phyloP scores from a whole-genome alignment of 2,329 filamentous ascomycete species.

The Ceratocystis colombiana region DNA sequence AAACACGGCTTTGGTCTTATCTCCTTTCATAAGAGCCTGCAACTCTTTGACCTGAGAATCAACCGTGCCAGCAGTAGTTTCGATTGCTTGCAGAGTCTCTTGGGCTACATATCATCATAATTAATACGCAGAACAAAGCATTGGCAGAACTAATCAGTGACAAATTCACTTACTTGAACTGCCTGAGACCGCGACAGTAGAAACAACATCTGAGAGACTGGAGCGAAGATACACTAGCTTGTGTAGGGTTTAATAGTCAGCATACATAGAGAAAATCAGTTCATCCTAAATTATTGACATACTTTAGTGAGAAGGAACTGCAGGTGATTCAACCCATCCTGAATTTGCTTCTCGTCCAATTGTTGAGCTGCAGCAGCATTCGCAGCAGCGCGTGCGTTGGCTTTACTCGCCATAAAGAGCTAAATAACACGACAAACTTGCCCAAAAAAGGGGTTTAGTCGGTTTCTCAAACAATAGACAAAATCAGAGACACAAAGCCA shows the following conservation, averaged over 20 bases:
- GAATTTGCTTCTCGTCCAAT: constrained; percentile 23
- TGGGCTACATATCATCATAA: constrained; percentile 31
- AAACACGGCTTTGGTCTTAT: constrained; percentile 42
- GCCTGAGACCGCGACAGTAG: constrained; percentile 20
- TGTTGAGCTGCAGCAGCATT: constrained; percentile 16
- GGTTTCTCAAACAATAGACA: neutral
- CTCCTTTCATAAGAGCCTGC: constrained; percentile 38
- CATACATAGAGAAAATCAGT: neutral
- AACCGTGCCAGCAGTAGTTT: constrained; percentile 15
- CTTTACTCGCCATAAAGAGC: constrained; percentile 22
- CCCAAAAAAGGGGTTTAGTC: neutral
- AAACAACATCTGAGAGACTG: constrained; percentile 24
- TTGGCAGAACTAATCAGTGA: neutral
- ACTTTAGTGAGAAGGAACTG: constrained; percentile 24
- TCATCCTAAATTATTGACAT: constrained; percentile 15
- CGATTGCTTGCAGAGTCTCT: constrained; percentile 38
- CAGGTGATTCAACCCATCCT: constrained; percentile 25
- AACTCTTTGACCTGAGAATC: constrained; percentile 38
- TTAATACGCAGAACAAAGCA: neutral
- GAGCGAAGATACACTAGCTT: constrained; percentile 25
- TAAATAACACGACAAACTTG: neutral
- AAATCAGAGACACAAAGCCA: neutral
- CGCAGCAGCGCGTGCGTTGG: constrained; percentile 24
- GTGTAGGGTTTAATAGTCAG: constrained; percentile 10
- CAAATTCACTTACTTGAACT: constrained; percentile 18